Percentiles rank a stretch among this genome's conserved stretches.
Conservation (phyloP, 306 rosid genomes). For the Begonia masoniana region DNA sequence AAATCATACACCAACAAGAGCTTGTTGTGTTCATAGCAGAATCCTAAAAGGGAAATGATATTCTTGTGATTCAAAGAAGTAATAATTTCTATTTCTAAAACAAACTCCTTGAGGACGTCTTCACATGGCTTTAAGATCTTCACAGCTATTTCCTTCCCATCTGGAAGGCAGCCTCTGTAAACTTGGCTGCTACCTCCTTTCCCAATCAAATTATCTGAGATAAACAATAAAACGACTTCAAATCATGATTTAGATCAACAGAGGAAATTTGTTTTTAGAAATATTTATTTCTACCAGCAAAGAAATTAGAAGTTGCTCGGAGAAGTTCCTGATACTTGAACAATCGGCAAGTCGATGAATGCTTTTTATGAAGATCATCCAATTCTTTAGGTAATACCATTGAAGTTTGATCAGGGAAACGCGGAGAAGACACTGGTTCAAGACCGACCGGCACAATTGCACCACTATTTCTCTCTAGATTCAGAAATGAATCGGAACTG, state of each 20-base stretch:
- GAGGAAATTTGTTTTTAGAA: too few species aligned
- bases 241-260: too few species aligned
- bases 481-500: slow-evolving; percentile 21
- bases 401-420: slow-evolving; percentile 26
- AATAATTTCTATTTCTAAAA: slow-evolving; percentile 78
- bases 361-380: slow-evolving; percentile 74
- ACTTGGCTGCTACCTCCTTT: slow-evolving; percentile 92
- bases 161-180: slow-evolving; percentile 79
- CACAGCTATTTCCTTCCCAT: slow-evolving; percentile 82
- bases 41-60: slow-evolving; percentile 79
- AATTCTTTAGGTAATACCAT: slow-evolving; percentile 44
- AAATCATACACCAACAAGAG: slow-evolving; percentile 90
- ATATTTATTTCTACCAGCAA: slow-evolving; percentile 28
- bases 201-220: slow-evolving; percentile 75
- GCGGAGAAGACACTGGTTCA: slow-evolving; percentile 16
- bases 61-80: slow-evolving; percentile 73
- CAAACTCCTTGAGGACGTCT: slow-evolving; percentile 58
- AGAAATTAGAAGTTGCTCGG: slow-evolving; percentile 72
- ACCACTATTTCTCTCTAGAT: slow-evolving; percentile 51
- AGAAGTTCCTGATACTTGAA: slow-evolving; percentile 64
- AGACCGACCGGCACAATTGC: slow-evolving; percentile 59
- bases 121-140: slow-evolving; percentile 82
- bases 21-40: slow-evolving; percentile 75
- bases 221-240: background rate
- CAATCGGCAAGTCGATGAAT: slow-evolving; percentile 67